A percentile compares a stretch with the other conserved stretches of the same genome.
Evolutionary conservation across 2,329 filamentous ascomycete species (phyloP).

Genomic region (Didymella keratinophila): DNA sequence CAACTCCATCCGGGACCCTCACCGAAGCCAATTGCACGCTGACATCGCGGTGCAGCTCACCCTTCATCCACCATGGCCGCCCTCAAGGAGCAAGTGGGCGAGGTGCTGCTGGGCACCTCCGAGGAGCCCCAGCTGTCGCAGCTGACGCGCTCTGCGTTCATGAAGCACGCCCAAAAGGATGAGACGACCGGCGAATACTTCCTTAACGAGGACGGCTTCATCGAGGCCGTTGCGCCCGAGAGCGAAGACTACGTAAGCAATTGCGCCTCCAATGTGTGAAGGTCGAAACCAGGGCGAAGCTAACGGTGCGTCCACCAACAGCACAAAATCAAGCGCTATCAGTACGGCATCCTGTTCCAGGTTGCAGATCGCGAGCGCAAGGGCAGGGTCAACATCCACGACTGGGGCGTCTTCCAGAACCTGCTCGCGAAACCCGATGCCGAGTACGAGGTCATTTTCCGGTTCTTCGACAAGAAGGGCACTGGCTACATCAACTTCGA

Average conservation of each 20-base stretch:
- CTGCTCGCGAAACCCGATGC: slow-evolving; percentile 92
- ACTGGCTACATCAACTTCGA: slow-evolving; percentile 89
- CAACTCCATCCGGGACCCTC: slow-evolving; percentile 20
- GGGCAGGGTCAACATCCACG: slow-evolving; percentile 78
- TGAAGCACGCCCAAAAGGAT: slow-evolving; percentile 78
- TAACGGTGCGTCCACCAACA: slow-evolving; percentile 54
- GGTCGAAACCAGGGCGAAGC: slow-evolving; percentile 28
- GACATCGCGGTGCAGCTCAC: slow-evolving; percentile 21
- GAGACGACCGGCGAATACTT: slow-evolving; percentile 76
- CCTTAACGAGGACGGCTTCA: slow-evolving; percentile 86
- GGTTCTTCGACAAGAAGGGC: slow-evolving; percentile 88
- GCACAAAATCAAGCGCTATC: slow-evolving; percentile 98
- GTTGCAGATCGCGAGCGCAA: slow-evolving; percentile 82
- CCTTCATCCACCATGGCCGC: slow-evolving; percentile 48
- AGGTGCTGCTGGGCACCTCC: slow-evolving; percentile 70
- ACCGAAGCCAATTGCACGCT: slow-evolving; percentile 41
- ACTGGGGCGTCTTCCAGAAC: slow-evolving; percentile 95
- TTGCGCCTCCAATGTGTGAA: slow-evolving; percentile 29
- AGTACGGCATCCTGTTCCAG: slow-evolving; percentile 91
- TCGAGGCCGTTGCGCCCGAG: slow-evolving; percentile 85
- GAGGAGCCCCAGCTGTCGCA: slow-evolving; percentile 70
- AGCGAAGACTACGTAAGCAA: slow-evolving; percentile 87
- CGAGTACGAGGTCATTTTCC: slow-evolving; percentile 98
- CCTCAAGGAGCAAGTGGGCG: slow-evolving; percentile 74
- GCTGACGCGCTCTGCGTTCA: slow-evolving; percentile 78